These are phyloP conservation scores for Saraca asoca DNA, from an alignment of 331 rosid species.

Conservation along the genomic window DNA sequence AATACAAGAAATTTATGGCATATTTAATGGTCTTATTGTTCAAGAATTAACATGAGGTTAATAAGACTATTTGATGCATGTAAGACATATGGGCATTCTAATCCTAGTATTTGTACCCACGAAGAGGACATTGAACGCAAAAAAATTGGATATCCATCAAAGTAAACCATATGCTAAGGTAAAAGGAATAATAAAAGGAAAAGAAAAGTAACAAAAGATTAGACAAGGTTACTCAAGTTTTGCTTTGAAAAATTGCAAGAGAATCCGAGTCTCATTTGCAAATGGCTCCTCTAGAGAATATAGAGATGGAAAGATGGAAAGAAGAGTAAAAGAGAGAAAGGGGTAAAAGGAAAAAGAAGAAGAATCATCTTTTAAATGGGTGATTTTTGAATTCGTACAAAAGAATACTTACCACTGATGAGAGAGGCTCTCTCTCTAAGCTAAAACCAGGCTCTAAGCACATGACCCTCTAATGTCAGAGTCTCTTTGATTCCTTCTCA, in stretches of 20 bases:
- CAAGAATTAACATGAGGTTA: background rate
- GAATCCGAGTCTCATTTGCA: constrained; percentile 40
- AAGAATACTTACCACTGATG: too few species aligned
- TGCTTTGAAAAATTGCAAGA: constrained; percentile 37
- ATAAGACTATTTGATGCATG: constrained; percentile 23
- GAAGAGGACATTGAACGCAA: constrained; percentile 25
- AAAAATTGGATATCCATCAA: constrained; percentile 18
- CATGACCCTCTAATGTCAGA: constrained; percentile 85
- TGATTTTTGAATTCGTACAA: constrained; percentile 70
- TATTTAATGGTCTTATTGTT: too few species aligned
- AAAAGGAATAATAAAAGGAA: constrained; percentile 37
- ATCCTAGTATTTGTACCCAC: constrained; percentile 25
- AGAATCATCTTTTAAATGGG: constrained; percentile 72
- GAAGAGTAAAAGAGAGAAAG: constrained; percentile 39
- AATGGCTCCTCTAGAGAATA: constrained; percentile 13
- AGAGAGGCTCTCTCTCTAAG: constrained; percentile 34
- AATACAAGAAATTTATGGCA: too few species aligned
- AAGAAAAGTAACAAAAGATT: constrained; percentile 38
- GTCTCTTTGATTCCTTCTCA: constrained; percentile 64
- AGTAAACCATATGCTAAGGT: constrained; percentile 28
- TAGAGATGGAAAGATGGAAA: constrained; percentile 37
- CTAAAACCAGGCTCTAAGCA: constrained; percentile 61
- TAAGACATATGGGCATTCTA: background rate
- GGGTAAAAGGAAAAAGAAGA: constrained; percentile 49
- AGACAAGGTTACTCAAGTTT: constrained; percentile 34